These are phyloP conservation scores for Trichocladium uniseriatum DNA, from an alignment of 495 filamentous ascomycete genomes.

Conservation along the genomic window DNA sequence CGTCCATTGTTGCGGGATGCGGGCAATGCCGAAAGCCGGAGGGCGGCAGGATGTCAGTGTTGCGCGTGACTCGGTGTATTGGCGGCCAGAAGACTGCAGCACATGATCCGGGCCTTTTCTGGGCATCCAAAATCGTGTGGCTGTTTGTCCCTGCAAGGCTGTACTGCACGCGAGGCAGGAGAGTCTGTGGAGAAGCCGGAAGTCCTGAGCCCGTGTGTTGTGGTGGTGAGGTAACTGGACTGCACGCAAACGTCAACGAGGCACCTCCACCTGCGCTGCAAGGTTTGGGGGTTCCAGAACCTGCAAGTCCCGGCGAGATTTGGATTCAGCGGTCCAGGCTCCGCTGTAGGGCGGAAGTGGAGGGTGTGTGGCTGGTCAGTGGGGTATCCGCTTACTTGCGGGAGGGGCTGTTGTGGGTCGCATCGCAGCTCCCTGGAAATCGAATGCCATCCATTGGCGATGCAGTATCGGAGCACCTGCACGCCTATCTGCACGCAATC, in stretches of 20 bases:
- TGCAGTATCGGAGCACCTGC: not conserved
- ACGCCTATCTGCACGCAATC: slow-evolving; percentile 9
- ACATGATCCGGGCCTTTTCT: slow-evolving; percentile 10
- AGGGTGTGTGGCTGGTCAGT: not conserved
- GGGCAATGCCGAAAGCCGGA: slow-evolving; percentile 6
- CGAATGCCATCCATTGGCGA: too few relatives aligned
- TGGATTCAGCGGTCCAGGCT: not conserved
- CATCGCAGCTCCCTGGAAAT: too few relatives aligned
- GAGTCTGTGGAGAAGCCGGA: not conserved
- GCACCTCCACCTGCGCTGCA: not conserved
- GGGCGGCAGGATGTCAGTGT: not conserved
- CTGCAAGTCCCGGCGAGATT: slow-evolving; percentile 1
- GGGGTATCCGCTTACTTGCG: not conserved
- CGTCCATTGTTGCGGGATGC: slow-evolving; percentile 33
- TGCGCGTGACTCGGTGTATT: slow-evolving; percentile 19
- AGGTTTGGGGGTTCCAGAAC: slow-evolving; percentile 4
- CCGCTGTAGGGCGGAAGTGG: not conserved
- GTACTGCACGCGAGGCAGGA: not conserved
- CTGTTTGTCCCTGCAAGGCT: not conserved
- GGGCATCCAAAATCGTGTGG: not conserved
- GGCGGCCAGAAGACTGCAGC: slow-evolving; percentile 10
- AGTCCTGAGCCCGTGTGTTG: not conserved
- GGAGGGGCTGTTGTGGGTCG: too few relatives aligned
- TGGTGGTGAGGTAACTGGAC: slow-evolving; percentile 3
- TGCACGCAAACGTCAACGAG: not conserved